Base-by-base conservation (phyloP, 441 rosid species). In the Gossypium aridum region DNA sequence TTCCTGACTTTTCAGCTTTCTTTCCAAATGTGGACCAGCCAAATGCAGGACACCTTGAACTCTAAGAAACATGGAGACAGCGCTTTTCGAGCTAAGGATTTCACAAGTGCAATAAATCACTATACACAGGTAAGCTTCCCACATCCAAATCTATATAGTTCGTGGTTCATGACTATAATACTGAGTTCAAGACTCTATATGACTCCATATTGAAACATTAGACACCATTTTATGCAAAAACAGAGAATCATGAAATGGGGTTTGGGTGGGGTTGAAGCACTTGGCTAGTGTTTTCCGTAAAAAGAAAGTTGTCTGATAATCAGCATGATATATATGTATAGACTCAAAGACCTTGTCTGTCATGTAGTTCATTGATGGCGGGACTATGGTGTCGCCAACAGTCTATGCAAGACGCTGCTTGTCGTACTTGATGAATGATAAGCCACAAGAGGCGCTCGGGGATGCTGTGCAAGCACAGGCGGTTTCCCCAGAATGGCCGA, bases 21-120 rank as follows among this genome's bases (percentile, higher is more conserved):
- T 55, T 90, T 90, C 76, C 94, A 90, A 80, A 81, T 89, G 91
- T 89, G 93, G 93, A 89, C 93, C 72, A 84, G 79, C 80, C 91
- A 89, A 70, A 86, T 89, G 91, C 93, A 89, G 72, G 93, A 89
- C 43, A 85, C 93, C 31, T 80, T 89, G 79, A 89, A 85, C 62
- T 88, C 92, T 0, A 90, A 88, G 87, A 90, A 88, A 79, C 88
- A 83, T 66, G 94, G 94, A 2, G 94, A 90, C 61, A 73, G 79
- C 67, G 87, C 94, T 64, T 90, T 90, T 73, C 89, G 90, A 68
- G 86, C 89, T n/a, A 88, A 86, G 81, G 94, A 90, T 73, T 90
- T 79, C 69, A 72, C 80, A 70, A 78, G 79, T 26, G 94, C 94
- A 71, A 78, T 85, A 5, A 85, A 87, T 76, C 82, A 87, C 85